Base-by-base conservation (phyloP, 495 filamentous ascomycete genomes). In the Hypoxylon fragiforme region DNA sequence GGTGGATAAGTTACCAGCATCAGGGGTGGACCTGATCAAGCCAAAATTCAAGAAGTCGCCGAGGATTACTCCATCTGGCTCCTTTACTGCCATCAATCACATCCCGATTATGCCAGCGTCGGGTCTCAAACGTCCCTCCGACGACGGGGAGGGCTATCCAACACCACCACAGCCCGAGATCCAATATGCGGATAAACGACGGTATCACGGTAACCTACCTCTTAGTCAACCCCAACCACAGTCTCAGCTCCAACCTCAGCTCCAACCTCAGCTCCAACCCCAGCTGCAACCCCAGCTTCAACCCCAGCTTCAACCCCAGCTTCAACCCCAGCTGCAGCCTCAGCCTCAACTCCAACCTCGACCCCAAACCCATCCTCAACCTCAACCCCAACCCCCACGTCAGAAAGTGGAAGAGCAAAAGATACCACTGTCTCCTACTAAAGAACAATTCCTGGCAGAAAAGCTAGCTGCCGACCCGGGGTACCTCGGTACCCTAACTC, bases 41-140 rank as follows among this genome's bases (percentile, higher is more conserved):
- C 46, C 37, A 31, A 18, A 66, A 52, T 14, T 13, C 50, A 70
- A 28, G 43, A 68, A 69, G 15, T 56, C 66, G 2, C 55, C 64
- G 3, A 60, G 65, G 26, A 62, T 66, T 7, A 61, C 54, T n/a
- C 56, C 59, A 22, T 55, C 71, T 4, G 53, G 60, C 9, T 75
- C 77, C 1, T 81, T 81, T 47, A 77, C 77, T 15, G 79, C 80
- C 2, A 73, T 83, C 60, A 78, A 79, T 26, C 76, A 66, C 37
- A 65, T 67, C 8, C 66, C 63, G n/a, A 45, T 54, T 28, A 37
- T 59, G 21, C 40, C 50, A 19, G 47, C 52, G 13, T 35, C 54
- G 9, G 57, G 66, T 36, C 20, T 12, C 11, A 28, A 36, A 16
- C 54, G 38, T 31, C 37, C 47, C 12, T 37, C 62, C 34, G 54